These are phyloP conservation scores for Myriosclerotinia curreyana DNA, from an alignment of 2,329 filamentous ascomycete species.

Conservation along the genomic window DNA sequence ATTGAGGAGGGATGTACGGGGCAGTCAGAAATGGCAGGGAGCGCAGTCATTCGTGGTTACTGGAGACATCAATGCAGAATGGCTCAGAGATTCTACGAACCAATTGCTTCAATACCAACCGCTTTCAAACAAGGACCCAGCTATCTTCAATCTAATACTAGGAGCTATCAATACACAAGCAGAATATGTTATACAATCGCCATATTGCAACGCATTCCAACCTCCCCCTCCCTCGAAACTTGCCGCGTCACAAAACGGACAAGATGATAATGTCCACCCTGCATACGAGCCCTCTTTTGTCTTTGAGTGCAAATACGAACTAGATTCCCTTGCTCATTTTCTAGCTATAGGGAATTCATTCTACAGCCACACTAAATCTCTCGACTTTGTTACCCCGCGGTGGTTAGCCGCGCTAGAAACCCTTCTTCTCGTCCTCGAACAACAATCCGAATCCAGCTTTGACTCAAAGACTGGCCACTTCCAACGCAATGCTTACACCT, in stretches of 20 bases:
- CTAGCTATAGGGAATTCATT: constrained; percentile 84
- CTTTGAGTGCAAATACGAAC: constrained; percentile 98
- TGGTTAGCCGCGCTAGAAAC: constrained; percentile 79
- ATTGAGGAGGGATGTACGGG: constrained; percentile 44
- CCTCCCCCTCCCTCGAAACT: constrained; percentile 82
- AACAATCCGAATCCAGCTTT: constrained; percentile 81
- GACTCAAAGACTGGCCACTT: constrained; percentile 62
- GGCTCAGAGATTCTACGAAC: constrained; percentile 90
- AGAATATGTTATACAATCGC: constrained; percentile 89
- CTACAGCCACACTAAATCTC: constrained; percentile 73
- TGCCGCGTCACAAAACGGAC: constrained; percentile 68
- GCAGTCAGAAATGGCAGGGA: constrained; percentile 71
- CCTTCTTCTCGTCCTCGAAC: constrained; percentile 68
- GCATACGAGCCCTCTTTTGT: constrained; percentile 79
- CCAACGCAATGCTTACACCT: constrained; percentile 76
- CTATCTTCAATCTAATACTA: constrained; percentile 74
- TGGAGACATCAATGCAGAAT: constrained; percentile 89
- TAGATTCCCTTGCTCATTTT: constrained; percentile 93
- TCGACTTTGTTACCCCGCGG: constrained; percentile 71
- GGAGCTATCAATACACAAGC: constrained; percentile 95
- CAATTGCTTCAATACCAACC: constrained; percentile 87
- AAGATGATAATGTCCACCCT: constrained; percentile 82
- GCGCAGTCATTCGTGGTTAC: constrained; percentile 92
- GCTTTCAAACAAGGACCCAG: constrained; percentile 75
- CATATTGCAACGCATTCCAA: constrained; percentile 98